These are phyloP conservation scores for Rhizomucor pusillus DNA, from an alignment of 371 early-diverging fungal genomes.

Conservation along the genomic window DNA sequence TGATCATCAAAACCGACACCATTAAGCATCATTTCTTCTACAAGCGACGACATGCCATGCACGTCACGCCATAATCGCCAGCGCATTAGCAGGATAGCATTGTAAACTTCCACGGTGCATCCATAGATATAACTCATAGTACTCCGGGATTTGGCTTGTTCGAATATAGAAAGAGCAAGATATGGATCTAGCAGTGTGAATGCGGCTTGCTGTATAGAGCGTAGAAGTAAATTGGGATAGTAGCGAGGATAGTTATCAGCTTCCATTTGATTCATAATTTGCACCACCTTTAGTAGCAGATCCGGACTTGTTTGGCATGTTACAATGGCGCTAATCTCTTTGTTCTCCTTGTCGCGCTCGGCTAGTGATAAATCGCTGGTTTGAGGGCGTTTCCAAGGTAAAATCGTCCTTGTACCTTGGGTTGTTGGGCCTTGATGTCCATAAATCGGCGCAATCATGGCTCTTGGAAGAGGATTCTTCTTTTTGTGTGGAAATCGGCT, in stretches of 20 bases:
- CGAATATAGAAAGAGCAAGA: constrained; percentile 43
- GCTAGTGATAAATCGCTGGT: not conserved
- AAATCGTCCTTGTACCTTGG: not conserved
- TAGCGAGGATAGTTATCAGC: constrained; percentile 18
- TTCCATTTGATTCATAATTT: constrained; percentile 5
- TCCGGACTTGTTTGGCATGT: constrained; percentile 12
- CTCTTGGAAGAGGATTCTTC: constrained; percentile 21
- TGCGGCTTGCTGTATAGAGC: constrained; percentile 33
- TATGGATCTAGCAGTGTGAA: constrained; percentile 36
- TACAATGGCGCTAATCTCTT: constrained; percentile 5
- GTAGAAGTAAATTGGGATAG: constrained; percentile 26
- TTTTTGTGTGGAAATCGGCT: constrained; percentile 11
- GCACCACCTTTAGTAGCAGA: constrained; percentile 11
- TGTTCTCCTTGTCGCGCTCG: constrained; percentile 12
- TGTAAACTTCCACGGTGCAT: constrained; percentile 39
- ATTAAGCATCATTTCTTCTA: constrained; percentile 43
- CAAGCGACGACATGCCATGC: constrained; percentile 34
- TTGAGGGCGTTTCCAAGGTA: not conserved
- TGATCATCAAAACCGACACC: constrained; percentile 29
- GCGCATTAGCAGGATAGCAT: constrained; percentile 28
- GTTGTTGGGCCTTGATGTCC: constrained; percentile 1
- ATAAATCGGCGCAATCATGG: constrained; percentile 6
- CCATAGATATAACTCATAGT: constrained; percentile 39
- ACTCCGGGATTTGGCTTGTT: constrained; percentile 35
- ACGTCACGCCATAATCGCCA: constrained; percentile 40